A percentile compares a stretch with the other conserved stretches of the same genome.
Evolutionary conservation across 208 protist species (phyloP).

Genomic region (Leishmania aethiopica): DNA sequence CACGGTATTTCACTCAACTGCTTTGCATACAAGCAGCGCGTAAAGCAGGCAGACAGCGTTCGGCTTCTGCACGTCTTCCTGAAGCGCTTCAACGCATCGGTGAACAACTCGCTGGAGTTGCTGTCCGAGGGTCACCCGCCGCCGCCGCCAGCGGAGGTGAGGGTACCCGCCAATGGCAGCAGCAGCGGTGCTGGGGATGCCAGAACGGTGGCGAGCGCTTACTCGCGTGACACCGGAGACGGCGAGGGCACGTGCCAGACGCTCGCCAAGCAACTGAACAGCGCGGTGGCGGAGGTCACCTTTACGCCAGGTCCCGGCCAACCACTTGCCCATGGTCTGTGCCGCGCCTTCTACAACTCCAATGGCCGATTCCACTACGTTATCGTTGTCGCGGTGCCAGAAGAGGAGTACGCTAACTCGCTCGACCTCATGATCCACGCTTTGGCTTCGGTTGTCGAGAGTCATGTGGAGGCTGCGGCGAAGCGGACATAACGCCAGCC

Average conservation of each 20-base stretch:
- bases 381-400: slow-evolving; percentile 73
- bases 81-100: slow-evolving; percentile 79
- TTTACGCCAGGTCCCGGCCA: slow-evolving; percentile 63
- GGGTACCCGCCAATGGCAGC: neutral
- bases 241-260: slow-evolving; percentile 37
- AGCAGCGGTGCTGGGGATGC: neutral
- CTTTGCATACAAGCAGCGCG: slow-evolving; percentile 78
- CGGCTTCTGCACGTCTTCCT: slow-evolving; percentile 75
- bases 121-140: slow-evolving; percentile 33
- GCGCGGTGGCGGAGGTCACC: slow-evolving; percentile 74
- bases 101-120: slow-evolving; percentile 68
- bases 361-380: slow-evolving; percentile 81
- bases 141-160: slow-evolving; percentile 1
- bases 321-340: slow-evolving; percentile 70
- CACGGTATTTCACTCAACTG: slow-evolving; percentile 83
- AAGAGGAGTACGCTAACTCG: slow-evolving; percentile 67
- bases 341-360: slow-evolving; percentile 82
- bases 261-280: slow-evolving; percentile 54
- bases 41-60: slow-evolving; percentile 57
- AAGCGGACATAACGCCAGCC: slow-evolving; percentile 38
- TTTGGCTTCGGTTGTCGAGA: slow-evolving; percentile 69
- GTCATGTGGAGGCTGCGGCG: slow-evolving; percentile 67
- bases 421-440: slow-evolving; percentile 72
- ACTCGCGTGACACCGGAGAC: neutral
- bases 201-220: slow-evolving; percentile 4